Base-by-base conservation (phyloP, 2,329 filamentous ascomycete genomes). In the Pseudocercospora crystallina region DNA sequence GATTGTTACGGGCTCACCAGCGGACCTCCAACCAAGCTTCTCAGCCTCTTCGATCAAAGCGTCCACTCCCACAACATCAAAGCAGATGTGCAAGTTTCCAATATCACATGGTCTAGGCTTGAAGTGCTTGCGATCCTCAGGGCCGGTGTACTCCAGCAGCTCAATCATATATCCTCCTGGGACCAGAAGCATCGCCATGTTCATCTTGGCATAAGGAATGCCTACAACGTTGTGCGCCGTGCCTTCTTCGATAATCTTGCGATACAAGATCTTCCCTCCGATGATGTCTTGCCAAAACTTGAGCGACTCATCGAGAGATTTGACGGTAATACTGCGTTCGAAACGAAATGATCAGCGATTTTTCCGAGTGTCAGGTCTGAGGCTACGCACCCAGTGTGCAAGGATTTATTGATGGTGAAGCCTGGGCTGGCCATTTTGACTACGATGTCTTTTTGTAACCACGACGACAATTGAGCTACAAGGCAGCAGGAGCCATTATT, bases 281-380 rank as follows among this genome's bases (percentile, higher is more conserved):
- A 50, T 26, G 5, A 46, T 39, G n/a, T 42, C 51, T 36, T 37
- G 26, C 49, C 49, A 52, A 33, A 52, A 48, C 11, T 52, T 36
- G 9, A 47, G 49, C 10, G 49, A 40, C 15, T 37, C 8, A 15
- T 17, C 5, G n/a, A 52, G 38, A 8, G 43, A 48, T 13, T 29
- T 29, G 43, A 52, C 44, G 10, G 39, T 48, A 30, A 52, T 37
- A 26, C 44, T 42, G n/a, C 20, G 7, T 26, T 7, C 3, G 7
- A 26, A 7, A 4, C 7, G 20, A 3, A 26, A 26, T 26, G 20
- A 7, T 26, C 20, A 26, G 20, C 20, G 20, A 7, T 3, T 26
- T 26, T 26, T 26, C 7, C 3, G 20, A 26, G 4, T 3, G 3
- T 7, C 20, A 26, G 7, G 3, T 26, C 7, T 3, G 20, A 26